Evolutionary conservation across 2,329 filamentous ascomycete genomes (phyloP), one percentile per base, ranked within the genome.

Genomic region (Rutstroemia sp.): DNA sequence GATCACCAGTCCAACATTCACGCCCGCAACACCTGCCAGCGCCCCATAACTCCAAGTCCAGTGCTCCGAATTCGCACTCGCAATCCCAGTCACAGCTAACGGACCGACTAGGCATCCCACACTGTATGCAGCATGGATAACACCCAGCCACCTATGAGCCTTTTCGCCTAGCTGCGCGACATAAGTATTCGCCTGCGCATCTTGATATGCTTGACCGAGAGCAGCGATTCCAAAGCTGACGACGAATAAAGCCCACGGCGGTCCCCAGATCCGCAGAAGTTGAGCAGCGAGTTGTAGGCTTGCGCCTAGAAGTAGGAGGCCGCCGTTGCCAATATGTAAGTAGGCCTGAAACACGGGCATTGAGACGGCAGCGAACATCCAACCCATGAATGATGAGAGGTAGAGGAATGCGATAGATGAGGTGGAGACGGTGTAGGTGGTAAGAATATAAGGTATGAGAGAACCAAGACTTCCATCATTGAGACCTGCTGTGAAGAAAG

Each of bases 391-490:
- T 17, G 77, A 80, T 1, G 77, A 75, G 21, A 73, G 79, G 57
- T 69, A 81, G 73, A 84, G 69, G 21, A 77, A 70, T 0, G 78
- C 74, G 4, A 80, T 73, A 27, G 76, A 71, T 21, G 75, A 76
- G 0, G 79, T 83, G 12, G 70, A 75, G 47, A 84, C 76, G 5
- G 71, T 60, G 63, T 85, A 84, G 3, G 77, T 75, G 5, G 75
- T 73, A 4, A 86, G 74, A 9, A 87, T 75, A 63, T 86, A 84
- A 0, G 83, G 84, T 1, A 86, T 77, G 14, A 87, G 61, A 1
- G 83, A 76, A 2, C 84, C 84, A 0, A 86, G 71, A 58, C 78
- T 83, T 34, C 83, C 83, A 65, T 87, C 84, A 56, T 85, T 87
- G 48, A 81, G 73, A 0, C 84, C 83, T 0, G 83, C 81, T 30